phyloP scores from a whole-genome alignment of 148 eudicot species.

The Silene latifolia region DNA sequence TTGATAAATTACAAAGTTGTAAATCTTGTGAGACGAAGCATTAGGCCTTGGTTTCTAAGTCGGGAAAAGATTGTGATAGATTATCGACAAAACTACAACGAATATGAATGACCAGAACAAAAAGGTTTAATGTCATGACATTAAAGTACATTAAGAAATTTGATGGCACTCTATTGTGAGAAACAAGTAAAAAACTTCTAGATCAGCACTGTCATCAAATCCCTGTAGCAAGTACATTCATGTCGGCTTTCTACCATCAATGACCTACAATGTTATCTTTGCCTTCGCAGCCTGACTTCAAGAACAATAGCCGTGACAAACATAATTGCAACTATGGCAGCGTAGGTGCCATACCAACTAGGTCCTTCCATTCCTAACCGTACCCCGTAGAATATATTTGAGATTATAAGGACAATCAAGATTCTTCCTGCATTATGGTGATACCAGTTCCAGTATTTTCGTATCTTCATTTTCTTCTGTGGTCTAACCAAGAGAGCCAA shows the following conservation, averaged over 20 bases:
- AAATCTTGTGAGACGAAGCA: too few relatives aligned
- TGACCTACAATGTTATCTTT: slow-evolving; percentile 27
- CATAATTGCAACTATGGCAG: slow-evolving; percentile 35
- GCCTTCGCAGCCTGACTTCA: slow-evolving; percentile 48
- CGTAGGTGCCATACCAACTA: slow-evolving; percentile 65
- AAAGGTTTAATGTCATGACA: neutral
- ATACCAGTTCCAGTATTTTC: slow-evolving; percentile 93
- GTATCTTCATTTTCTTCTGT: slow-evolving; percentile 47
- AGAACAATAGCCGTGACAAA: slow-evolving; percentile 33
- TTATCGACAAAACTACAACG: neutral
- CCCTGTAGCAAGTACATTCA: slow-evolving; percentile 3
- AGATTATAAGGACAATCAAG: slow-evolving; percentile 44
- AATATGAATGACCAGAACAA: neutral
- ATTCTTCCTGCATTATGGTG: slow-evolving; percentile 66
- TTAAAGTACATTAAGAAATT: neutral
- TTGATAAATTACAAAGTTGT: too few relatives aligned
- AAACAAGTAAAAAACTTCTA: neutral
- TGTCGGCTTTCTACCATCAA: neutral
- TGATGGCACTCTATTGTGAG: neutral
- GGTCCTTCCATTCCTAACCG: slow-evolving; percentile 57
- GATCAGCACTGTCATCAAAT: neutral
- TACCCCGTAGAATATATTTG: slow-evolving; percentile 75
- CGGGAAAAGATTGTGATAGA: too few relatives aligned
- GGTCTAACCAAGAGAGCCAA: slow-evolving; percentile 71
- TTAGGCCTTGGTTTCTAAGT: too few relatives aligned